Evolutionary conservation across 164 flowering plant species (phyloP).

Genomic region (Malania oleifera): DNA sequence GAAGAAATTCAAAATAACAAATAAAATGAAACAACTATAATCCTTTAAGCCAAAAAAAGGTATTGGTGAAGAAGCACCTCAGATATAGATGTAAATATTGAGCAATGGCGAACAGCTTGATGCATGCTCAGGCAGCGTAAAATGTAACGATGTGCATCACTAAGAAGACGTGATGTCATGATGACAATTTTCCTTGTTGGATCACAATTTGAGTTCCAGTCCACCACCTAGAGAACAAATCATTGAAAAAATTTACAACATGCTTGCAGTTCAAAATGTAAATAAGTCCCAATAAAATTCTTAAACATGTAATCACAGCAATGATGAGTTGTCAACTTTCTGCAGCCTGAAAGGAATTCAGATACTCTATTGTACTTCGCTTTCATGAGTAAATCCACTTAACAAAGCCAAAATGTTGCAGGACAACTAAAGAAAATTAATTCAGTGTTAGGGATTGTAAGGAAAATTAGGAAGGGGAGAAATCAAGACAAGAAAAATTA

Average conservation of each 20-base stretch:
- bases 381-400: no score
- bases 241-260: neutral
- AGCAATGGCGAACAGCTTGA: constrained; percentile 49
- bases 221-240: constrained; percentile 47
- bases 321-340: neutral
- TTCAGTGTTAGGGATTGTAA: no score
- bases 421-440: no score
- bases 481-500: no score
- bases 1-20: neutral
- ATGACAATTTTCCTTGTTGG: constrained; percentile 60
- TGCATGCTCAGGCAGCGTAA: constrained; percentile 75
- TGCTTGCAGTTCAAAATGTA: neutral
- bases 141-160: constrained; percentile 91
- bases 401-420: no score
- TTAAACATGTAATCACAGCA: neutral
- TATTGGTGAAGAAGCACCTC: constrained; percentile 56
- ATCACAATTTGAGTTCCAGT: constrained; percentile 45
- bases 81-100: constrained; percentile 76
- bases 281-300: neutral
- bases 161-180: constrained; percentile 75
- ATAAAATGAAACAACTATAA: neutral
- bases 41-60: neutral
- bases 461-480: no score
- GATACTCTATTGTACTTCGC: neutral
- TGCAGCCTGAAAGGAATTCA: neutral